phyloP scores from a whole-genome alignment of 2,329 filamentous ascomycete genomes.

The Beauveria sp. region DNA sequence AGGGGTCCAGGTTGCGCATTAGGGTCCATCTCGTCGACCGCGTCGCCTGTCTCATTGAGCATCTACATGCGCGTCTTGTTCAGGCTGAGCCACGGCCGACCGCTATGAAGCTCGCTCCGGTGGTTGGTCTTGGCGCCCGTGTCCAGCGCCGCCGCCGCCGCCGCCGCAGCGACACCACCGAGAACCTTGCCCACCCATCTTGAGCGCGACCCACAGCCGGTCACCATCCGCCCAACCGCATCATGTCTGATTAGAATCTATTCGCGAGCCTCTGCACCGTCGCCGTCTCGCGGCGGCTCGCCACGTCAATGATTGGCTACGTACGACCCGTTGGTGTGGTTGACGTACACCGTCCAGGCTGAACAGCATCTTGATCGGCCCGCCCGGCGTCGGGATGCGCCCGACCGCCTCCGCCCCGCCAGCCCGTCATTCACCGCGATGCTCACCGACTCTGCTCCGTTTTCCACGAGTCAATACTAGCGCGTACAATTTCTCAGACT shows the following conservation, averaged over 20 bases:
- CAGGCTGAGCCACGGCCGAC: constrained; percentile 13
- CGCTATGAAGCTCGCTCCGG: constrained; percentile 9
- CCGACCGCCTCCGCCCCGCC: constrained; percentile 8
- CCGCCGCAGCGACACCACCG: constrained; percentile 5
- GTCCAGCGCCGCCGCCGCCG: constrained; percentile 2
- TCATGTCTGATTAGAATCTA: constrained; percentile 14
- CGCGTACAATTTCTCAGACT: too few relatives aligned
- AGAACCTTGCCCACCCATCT: constrained; percentile 12
- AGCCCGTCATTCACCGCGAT: constrained; percentile 13
- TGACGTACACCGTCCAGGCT: constrained; percentile 14
- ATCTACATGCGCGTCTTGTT: constrained; percentile 8
- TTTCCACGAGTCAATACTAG: neutral
- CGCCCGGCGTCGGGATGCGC: constrained; percentile 10
- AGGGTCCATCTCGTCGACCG: constrained; percentile 11
- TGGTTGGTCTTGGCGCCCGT: constrained; percentile 13
- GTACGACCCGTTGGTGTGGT: constrained; percentile 13
- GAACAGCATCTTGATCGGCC: constrained; percentile 15
- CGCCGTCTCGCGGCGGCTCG: constrained; percentile 1
- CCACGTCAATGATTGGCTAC: constrained; percentile 13
- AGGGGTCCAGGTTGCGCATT: constrained; percentile 8
- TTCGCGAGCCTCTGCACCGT: constrained; percentile 10
- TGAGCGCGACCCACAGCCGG: constrained; percentile 12
- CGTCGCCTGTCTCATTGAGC: constrained; percentile 13
- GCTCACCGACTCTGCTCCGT: constrained; percentile 12
- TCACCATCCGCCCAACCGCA: constrained; percentile 12